Base-by-base conservation (phyloP, 140 eudicot species). In the Erigeron philadelphicus region DNA sequence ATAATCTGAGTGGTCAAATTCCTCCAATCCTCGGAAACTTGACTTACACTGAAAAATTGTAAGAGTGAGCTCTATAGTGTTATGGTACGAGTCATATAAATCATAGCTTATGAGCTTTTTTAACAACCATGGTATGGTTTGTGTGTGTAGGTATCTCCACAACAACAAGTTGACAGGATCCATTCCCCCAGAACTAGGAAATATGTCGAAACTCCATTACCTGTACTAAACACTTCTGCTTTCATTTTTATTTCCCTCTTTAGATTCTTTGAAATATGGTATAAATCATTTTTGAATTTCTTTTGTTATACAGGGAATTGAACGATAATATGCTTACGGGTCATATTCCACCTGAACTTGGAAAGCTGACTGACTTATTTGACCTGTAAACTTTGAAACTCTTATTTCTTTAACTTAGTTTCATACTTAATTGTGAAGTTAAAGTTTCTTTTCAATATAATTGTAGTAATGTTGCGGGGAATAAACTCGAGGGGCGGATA, bases 161-260 rank as follows among this genome's bases (percentile, higher is more conserved):
- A 85, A 88, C 54, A 94, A 94, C 89, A 82, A 82, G 78, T 73
- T 94, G 61, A 85, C 94, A 11, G 99, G 99, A 12, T 75, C 95
- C 38, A 85, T 94, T 73, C 97, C 97, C 38, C 86, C 96, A n/a
- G 97, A 94, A 81, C 97, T 94, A 13, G 99, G 99, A 61, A 94
- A 94, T 64, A 94, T 94, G 99, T 75, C 97, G 9, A 94, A 87
- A 71, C 94, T 94, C 10, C 99, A 94, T 79, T 94, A 89, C 78
- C 76, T 94, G 99, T 94, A 87, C 15, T 13, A 47, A 75, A 41
- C 44, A 7, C 54, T 66, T 49, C 59, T 23, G 41, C 19, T 61
- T 41, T 8, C 12, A 23, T 21, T 57, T 21, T 49, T 61, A 31
- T 63, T 50, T 35, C 19, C 8, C 11, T 8, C 7, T 31, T 68